Evolutionary conservation across 164 flowering plant species (phyloP).

Genomic region (Chloranthus sessilifolius): DNA sequence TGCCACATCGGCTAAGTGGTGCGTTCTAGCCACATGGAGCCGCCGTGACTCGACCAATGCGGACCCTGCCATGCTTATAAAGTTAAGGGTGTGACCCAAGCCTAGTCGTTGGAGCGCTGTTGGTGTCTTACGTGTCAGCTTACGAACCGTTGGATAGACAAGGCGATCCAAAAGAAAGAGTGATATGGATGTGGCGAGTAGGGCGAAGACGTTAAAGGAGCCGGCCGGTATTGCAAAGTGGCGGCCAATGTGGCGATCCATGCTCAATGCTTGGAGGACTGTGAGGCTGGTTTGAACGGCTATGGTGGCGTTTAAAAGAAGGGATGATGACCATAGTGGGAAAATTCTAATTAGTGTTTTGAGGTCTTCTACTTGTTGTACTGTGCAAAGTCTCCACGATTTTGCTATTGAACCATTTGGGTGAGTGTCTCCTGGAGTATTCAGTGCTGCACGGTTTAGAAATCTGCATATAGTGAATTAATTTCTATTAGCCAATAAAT

Average conservation of each 20-base stretch:
- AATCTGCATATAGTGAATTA: no score
- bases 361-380: conserved; percentile 64
- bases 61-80: conserved; percentile 35
- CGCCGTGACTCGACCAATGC: conserved; percentile 52
- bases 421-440: conserved; percentile 24
- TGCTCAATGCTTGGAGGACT: conserved; percentile 52
- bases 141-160: conserved; percentile 38
- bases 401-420: conserved; percentile 27
- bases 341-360: conserved; percentile 46
- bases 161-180: conserved; percentile 40
- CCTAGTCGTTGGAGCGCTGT: conserved; percentile 55
- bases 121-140: conserved; percentile 16
- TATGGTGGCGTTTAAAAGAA: conserved; percentile 42
- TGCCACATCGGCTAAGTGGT: conserved; percentile 17
- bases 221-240: conserved; percentile 60
- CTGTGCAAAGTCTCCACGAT: conserved; percentile 52
- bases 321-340: conserved; percentile 50
- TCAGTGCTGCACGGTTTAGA: conserved; percentile 50
- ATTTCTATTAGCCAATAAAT: no score
- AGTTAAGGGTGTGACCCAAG: conserved; percentile 46
- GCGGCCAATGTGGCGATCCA: conserved; percentile 59
- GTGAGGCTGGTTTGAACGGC: conserved; percentile 36
- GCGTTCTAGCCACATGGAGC: conserved; percentile 18
- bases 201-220: conserved; percentile 32
- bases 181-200: conserved; percentile 33